Evolutionary conservation across 805 yeast genomes (phyloP).

Genomic region (Suhomyces sp.): DNA sequence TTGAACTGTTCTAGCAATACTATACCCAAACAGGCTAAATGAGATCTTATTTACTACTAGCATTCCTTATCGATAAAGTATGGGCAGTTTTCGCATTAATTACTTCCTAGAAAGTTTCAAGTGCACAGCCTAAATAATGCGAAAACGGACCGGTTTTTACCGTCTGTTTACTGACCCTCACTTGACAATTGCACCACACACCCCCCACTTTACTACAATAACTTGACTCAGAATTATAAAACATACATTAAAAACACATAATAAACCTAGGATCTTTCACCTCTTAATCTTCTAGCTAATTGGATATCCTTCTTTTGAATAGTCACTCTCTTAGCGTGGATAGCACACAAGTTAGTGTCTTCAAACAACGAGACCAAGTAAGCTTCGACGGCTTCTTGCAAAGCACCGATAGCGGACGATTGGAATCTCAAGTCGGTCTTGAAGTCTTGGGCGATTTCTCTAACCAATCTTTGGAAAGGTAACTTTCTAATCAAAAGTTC

Average conservation of each 20-base stretch:
- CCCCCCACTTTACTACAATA: no score
- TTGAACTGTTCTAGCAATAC: no score
- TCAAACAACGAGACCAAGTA: slow-evolving; percentile 47
- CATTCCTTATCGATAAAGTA: no score
- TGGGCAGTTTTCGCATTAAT: no score
- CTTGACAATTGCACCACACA: no score
- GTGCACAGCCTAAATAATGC: no score
- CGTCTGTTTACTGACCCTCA: no score
- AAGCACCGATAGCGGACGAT: slow-evolving; percentile 48
- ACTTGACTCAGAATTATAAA: no score
- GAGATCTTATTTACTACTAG: no score
- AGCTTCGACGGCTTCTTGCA: slow-evolving; percentile 49
- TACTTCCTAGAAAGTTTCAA: no score
- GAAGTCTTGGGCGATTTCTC: slow-evolving; percentile 49
- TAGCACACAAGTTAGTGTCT: slow-evolving; percentile 50
- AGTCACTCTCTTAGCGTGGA: slow-evolving; percentile 50
- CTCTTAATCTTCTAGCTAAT: slow-evolving; percentile 51
- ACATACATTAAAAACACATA: slow-evolving; percentile 1
- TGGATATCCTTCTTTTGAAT: slow-evolving; percentile 50
- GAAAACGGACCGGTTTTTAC: no score
- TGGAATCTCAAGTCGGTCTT: slow-evolving; percentile 48
- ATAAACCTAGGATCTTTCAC: slow-evolving; percentile 40
- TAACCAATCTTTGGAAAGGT: slow-evolving; percentile 49
- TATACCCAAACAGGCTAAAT: no score
- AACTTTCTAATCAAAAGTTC: slow-evolving; percentile 48